These are phyloP conservation scores for Bathelium albidoporum DNA, from an alignment of 495 filamentous ascomycete genomes.

Conservation along the genomic window DNA sequence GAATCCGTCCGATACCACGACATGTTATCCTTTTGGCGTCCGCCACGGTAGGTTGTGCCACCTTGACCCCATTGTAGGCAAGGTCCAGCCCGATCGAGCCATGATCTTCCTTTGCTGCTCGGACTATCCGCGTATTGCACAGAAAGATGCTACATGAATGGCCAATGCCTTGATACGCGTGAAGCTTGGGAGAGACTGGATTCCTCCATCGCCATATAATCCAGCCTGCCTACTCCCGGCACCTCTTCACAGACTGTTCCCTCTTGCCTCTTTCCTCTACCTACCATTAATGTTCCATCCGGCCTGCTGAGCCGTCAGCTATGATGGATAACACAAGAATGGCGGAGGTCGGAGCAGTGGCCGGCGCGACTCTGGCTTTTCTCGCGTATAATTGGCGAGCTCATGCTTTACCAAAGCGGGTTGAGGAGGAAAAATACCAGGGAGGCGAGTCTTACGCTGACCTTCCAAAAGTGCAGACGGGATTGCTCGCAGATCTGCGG, in stretches of 20 bases:
- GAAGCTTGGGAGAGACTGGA: not conserved
- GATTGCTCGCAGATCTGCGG: not conserved
- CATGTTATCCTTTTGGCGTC: not conserved
- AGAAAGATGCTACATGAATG: not conserved
- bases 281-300: not conserved
- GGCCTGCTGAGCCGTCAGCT: not conserved
- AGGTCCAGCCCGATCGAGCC: not conserved
- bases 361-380: not conserved
- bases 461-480: not conserved
- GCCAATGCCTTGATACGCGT: not conserved
- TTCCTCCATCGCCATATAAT: not conserved
- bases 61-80: not conserved
- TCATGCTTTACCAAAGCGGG: not conserved
- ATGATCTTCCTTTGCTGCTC: not conserved
- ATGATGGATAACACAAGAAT: not conserved
- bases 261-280: not conserved
- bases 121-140: not conserved
- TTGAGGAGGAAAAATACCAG: not conserved
- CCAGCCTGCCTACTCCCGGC: not conserved
- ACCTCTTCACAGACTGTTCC: not conserved
- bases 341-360: not conserved
- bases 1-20: not conserved
- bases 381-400: not conserved
- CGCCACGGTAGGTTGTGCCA: not conserved
- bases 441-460: not conserved